phyloP scores from a whole-genome alignment of 805 yeast species.

The Ogataea pilisensis region DNA sequence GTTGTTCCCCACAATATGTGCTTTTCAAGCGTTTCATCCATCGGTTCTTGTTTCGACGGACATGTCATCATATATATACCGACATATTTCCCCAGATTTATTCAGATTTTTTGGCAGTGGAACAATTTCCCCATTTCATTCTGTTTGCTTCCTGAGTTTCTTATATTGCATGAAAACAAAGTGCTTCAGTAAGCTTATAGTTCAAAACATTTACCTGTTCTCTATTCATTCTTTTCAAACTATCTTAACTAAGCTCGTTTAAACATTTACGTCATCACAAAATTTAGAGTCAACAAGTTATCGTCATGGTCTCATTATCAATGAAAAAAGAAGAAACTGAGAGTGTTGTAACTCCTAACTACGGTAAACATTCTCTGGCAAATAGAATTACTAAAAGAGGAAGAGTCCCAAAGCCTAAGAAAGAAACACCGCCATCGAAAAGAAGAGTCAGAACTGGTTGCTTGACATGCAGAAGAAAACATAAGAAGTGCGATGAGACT shows the following conservation, averaged over 20 bases:
- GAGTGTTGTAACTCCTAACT: too few relatives aligned
- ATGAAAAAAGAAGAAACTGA: not conserved
- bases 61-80: not conserved
- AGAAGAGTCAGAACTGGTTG: constrained; percentile 44
- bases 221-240: too few relatives aligned
- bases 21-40: too few relatives aligned
- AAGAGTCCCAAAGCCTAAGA: constrained; percentile 19
- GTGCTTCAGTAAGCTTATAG: too few relatives aligned
- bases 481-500: constrained; percentile 54
- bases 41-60: too few relatives aligned
- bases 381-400: constrained; percentile 15
- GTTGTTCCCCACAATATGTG: not conserved
- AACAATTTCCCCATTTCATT: not conserved
- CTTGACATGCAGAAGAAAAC: constrained; percentile 48
- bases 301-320: not conserved
- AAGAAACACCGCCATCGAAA: constrained; percentile 31
- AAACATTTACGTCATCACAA: too few relatives aligned
- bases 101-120: too few relatives aligned
- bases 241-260: too few relatives aligned
- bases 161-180: not conserved
- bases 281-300: too few relatives aligned
- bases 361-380: too few relatives aligned
- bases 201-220: too few relatives aligned
- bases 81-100: not conserved
- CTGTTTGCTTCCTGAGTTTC: not conserved